Evolutionary conservation across 1,284 basidiomycete species (phyloP).

Genomic region (Anthracocystis panici-leucophaei): DNA sequence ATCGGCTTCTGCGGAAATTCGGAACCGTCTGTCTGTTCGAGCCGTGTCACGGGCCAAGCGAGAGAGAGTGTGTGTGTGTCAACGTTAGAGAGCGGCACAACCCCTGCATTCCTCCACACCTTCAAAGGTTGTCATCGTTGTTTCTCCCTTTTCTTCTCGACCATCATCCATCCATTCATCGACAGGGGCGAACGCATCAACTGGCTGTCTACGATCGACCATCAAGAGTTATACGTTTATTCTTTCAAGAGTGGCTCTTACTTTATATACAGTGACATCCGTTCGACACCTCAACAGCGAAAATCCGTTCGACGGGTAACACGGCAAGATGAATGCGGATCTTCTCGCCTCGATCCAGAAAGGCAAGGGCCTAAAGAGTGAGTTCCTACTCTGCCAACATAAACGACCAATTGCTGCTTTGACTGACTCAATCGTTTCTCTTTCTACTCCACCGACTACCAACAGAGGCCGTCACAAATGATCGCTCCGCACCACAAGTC

Average conservation of each 20-base stretch:
- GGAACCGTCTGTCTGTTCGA: neutral
- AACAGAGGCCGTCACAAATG: slow-evolving; percentile 78
- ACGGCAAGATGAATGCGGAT: slow-evolving; percentile 43
- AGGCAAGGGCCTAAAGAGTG: slow-evolving; percentile 53
- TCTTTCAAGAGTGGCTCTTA: neutral
- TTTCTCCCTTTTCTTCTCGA: neutral
- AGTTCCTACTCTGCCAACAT: neutral
- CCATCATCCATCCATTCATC: slow-evolving; percentile 5
- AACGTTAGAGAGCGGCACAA: slow-evolving; percentile 13
- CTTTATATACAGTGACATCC: neutral
- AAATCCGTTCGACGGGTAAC: neutral
- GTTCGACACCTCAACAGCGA: neutral
- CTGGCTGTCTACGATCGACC: too few relatives aligned
- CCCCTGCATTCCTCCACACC: slow-evolving; percentile 30
- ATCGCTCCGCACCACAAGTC: slow-evolving; percentile 80
- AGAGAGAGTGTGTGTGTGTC: too few relatives aligned
- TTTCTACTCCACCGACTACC: neutral
- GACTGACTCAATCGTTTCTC: neutral
- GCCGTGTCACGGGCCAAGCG: slow-evolving; percentile 23
- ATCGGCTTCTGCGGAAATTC: slow-evolving; percentile 2
- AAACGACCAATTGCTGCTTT: neutral
- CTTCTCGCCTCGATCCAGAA: slow-evolving; percentile 45
- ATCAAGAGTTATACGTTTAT: too few relatives aligned
- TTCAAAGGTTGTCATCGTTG: slow-evolving; percentile 1
- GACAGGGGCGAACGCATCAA: neutral